A percentile compares a stretch with the other conserved stretches of the same genome.
phyloP scores from a whole-genome alignment of 2,329 filamentous ascomycete species.

The Cyanodermella asteris region DNA sequence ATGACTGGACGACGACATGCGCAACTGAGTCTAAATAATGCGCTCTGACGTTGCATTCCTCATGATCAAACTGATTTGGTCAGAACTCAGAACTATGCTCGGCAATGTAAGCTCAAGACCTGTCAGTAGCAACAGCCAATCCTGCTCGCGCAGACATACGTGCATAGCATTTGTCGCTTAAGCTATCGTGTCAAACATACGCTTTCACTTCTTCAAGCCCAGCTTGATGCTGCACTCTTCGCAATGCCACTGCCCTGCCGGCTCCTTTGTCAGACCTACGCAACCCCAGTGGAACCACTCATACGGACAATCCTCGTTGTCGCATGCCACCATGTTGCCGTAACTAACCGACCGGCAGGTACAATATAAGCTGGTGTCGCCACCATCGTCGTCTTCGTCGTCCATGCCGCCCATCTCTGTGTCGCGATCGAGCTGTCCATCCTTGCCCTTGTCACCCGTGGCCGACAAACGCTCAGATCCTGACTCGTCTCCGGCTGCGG shows the following conservation, averaged over 20 bases:
- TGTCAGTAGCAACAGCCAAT: too few relatives aligned
- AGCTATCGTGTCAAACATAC: too few relatives aligned
- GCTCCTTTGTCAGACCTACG: conserved; percentile 37
- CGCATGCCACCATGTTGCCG: conserved; percentile 46
- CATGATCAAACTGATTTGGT: too few relatives aligned
- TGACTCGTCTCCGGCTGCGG: conserved; percentile 28
- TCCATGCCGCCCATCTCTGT: conserved; percentile 18
- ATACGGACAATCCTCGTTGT: conserved; percentile 40
- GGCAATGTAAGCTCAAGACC: too few relatives aligned
- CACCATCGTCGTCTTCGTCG: conserved; percentile 28
- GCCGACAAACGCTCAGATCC: conserved; percentile 21
- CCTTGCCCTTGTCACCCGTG: conserved; percentile 10
- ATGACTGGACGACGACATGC: too few relatives aligned
- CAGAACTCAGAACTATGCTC: too few relatives aligned
- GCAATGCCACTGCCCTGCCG: conserved; percentile 35
- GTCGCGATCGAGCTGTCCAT: conserved; percentile 17
- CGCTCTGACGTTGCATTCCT: too few relatives aligned
- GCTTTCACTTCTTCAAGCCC: too few relatives aligned
- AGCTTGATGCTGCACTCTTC: conserved; percentile 23
- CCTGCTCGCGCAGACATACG: too few relatives aligned
- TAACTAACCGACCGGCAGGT: conserved; percentile 43
- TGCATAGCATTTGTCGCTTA: too few relatives aligned
- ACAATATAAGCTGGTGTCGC: conserved; percentile 41
- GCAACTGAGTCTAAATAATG: too few relatives aligned
- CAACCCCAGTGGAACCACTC: conserved; percentile 49